Conservation (phyloP, 768 basidiomycete genomes). For the Rhizopogon vesiculosus region DNA sequence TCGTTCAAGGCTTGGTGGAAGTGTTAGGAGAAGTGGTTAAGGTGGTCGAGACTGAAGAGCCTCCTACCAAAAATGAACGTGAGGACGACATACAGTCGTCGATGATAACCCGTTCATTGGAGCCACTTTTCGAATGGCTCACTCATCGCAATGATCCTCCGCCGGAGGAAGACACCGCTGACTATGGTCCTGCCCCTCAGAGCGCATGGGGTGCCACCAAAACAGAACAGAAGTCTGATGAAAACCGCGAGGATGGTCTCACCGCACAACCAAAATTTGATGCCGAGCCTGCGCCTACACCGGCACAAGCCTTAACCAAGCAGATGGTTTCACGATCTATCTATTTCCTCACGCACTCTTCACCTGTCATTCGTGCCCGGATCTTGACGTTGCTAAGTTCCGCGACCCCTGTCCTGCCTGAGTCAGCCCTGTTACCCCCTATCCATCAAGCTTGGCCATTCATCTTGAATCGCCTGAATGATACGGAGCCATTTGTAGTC, state of each 20-base stretch:
- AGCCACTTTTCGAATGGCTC: constrained; percentile 65
- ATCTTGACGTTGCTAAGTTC: constrained; percentile 73
- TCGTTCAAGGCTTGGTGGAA: constrained; percentile 85
- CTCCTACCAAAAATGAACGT: constrained; percentile 14
- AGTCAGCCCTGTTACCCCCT: constrained; percentile 74
- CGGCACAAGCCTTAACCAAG: constrained; percentile 70
- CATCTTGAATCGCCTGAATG: constrained; percentile 76
- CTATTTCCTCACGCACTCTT: constrained; percentile 88
- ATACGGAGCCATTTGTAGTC: constrained; percentile 75
- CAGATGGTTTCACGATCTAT: constrained; percentile 85
- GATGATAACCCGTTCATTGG: constrained; percentile 33
- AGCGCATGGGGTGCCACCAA: constrained; percentile 48
- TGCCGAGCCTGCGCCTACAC: constrained; percentile 50
- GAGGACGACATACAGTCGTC: constrained; percentile 10
- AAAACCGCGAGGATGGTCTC: constrained; percentile 13
- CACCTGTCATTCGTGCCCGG: constrained; percentile 78
- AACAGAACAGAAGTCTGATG: constrained; percentile 17
- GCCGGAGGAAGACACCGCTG: constrained; percentile 36
- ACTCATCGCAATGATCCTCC: constrained; percentile 34
- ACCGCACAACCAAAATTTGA: constrained; percentile 16
- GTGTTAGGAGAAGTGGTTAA: constrained; percentile 84
- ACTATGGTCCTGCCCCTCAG: constrained; percentile 58
- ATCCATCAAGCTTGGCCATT: constrained; percentile 94
- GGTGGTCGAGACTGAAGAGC: constrained; percentile 60
- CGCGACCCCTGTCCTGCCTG: constrained; percentile 67